Evolutionary conservation across 768 basidiomycete species (phyloP).

Genomic region (Strobilomyces echinocephalus): DNA sequence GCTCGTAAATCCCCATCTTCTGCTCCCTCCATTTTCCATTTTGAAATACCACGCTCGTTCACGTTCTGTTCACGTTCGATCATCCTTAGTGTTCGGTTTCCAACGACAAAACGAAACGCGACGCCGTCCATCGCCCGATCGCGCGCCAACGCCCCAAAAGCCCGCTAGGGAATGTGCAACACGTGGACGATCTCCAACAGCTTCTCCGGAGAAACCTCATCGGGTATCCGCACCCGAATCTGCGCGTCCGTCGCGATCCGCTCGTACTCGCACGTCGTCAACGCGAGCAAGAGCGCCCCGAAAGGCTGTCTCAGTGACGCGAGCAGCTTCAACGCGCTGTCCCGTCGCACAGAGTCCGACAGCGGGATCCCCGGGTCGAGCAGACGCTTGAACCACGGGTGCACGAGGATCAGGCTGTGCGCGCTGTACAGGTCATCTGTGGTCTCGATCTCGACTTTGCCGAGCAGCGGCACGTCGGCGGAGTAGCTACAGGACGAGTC

Average conservation of each 20-base stretch:
- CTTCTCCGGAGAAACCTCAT: constrained; percentile 2
- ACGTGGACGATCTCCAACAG: constrained; percentile 1
- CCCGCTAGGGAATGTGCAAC: constrained; percentile 9
- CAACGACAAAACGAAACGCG: too few species aligned
- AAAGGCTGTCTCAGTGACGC: constrained; percentile 5
- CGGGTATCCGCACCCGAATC: constrained; percentile 5
- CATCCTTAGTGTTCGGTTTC: too few species aligned
- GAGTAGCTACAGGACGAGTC: not conserved
- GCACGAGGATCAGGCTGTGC: constrained; percentile 8
- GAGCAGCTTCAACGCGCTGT: constrained; percentile 8
- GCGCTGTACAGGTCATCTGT: constrained; percentile 2
- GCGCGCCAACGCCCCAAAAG: not conserved
- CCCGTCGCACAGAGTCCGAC: not conserved
- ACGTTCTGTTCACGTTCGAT: too few species aligned
- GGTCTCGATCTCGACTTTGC: constrained; percentile 4
- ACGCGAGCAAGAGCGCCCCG: constrained; percentile 12
- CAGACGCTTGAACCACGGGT: constrained; percentile 12
- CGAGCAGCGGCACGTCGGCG: not conserved
- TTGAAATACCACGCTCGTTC: too few species aligned
- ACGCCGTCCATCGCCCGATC: too few species aligned
- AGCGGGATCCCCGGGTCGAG: constrained; percentile 3
- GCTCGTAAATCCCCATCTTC: too few species aligned
- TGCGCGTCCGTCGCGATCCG: constrained; percentile 10
- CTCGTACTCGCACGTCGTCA: not conserved
- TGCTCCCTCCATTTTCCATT: too few species aligned